phyloP scores from a whole-genome alignment of 768 basidiomycete species.

The Hemileccinum impolitum region DNA sequence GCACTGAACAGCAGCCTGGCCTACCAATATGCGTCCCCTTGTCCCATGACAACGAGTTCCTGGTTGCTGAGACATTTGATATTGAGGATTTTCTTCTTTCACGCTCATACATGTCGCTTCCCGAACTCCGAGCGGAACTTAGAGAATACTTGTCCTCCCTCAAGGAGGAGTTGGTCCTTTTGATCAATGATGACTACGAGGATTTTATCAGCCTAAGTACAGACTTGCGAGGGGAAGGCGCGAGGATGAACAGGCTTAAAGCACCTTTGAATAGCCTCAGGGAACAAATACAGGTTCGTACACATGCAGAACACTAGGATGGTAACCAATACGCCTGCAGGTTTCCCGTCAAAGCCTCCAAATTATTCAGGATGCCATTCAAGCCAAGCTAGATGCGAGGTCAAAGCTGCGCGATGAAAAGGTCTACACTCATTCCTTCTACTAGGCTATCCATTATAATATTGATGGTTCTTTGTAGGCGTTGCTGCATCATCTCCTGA shows the following conservation, averaged over 20 bases:
- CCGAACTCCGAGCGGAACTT: conserved; percentile 84
- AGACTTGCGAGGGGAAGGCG: conserved; percentile 82
- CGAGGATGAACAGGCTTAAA: conserved; percentile 63
- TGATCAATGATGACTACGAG: conserved; percentile 98
- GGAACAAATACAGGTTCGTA: conserved; percentile 63
- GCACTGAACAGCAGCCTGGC: conserved; percentile 34
- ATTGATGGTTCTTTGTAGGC: conserved; percentile 44
- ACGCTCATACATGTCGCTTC: conserved; percentile 77
- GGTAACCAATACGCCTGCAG: conserved; percentile 23
- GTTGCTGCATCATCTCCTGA: conserved; percentile 80
- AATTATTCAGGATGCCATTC: conserved; percentile 66
- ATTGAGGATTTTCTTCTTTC: conserved; percentile 88
- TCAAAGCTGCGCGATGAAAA: conserved; percentile 83
- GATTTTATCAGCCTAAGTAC: conserved; percentile 96
- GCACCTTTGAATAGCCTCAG: conserved; percentile 63
- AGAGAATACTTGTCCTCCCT: conserved; percentile 78
- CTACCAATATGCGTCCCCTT: conserved; percentile 69
- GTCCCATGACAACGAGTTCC: conserved; percentile 73
- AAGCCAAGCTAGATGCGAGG: conserved; percentile 73
- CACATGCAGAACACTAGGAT: background rate
- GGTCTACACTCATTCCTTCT: conserved; percentile 30
- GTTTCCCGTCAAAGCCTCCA: conserved; percentile 62
- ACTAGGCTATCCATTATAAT: background rate
- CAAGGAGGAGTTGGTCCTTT: conserved; percentile 90
- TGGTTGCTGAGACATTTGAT: conserved; percentile 67